phyloP scores from a whole-genome alignment of 805 yeast species.

The Candida tallmaniae region DNA sequence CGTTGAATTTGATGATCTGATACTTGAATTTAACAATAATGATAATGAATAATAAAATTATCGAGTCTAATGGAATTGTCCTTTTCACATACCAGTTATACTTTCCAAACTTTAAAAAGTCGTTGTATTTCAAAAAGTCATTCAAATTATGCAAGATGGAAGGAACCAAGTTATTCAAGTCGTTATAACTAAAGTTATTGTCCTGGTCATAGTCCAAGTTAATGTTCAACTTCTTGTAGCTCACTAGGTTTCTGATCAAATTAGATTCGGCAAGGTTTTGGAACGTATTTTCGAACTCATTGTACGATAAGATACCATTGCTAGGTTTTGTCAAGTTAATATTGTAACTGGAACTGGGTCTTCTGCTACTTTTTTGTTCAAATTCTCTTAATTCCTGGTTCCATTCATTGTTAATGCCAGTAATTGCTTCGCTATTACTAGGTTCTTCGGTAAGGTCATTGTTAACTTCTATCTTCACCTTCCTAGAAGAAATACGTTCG shows the following conservation, averaged over 20 bases:
- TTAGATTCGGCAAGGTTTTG: conserved; percentile 35
- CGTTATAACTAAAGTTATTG: conserved; percentile 45
- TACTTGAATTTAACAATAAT: conserved; percentile 49
- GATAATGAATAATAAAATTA: conserved; percentile 48
- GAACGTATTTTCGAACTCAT: conserved; percentile 38
- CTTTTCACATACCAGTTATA: conserved; percentile 60
- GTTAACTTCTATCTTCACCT: background rate
- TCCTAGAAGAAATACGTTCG: conserved; percentile 11
- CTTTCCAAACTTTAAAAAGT: conserved; percentile 47
- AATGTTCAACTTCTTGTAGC: conserved; percentile 30
- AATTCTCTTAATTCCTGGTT: conserved; percentile 2
- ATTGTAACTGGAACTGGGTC: conserved; percentile 5
- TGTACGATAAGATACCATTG: conserved; percentile 27
- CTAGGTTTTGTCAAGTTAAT: conserved; percentile 13
- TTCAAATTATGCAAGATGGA: conserved; percentile 53
- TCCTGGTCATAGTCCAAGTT: conserved; percentile 32
- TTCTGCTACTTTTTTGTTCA: conserved; percentile 5
- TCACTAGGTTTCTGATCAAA: conserved; percentile 26
- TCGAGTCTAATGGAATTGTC: conserved; percentile 57
- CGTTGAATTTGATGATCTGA: conserved; percentile 34
- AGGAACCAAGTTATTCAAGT: conserved; percentile 51
- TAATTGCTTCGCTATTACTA: background rate
- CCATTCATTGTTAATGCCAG: background rate
- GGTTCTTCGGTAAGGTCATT: background rate
- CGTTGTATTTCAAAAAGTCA: conserved; percentile 49